Conservation (phyloP, 2,329 filamentous ascomycete species). For the Aspergillus tanneri region DNA sequence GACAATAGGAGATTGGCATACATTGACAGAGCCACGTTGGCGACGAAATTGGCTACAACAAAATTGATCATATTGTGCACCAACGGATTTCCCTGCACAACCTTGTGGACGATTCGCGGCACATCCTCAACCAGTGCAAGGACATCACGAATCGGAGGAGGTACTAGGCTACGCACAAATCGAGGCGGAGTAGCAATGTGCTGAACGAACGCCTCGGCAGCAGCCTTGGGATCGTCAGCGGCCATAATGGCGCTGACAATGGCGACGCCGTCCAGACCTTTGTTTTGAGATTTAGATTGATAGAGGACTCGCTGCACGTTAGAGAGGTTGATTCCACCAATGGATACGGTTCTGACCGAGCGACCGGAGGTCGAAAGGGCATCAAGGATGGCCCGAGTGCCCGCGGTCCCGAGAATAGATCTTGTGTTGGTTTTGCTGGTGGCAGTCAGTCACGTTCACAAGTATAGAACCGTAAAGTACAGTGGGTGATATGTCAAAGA, state of each 20-base stretch:
- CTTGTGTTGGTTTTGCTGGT: conserved; percentile 82
- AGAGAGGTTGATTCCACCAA: conserved; percentile 78
- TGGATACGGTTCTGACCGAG: conserved; percentile 65
- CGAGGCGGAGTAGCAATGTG: conserved; percentile 50
- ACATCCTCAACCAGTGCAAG: conserved; percentile 36
- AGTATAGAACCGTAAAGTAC: no score
- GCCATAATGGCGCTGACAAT: conserved; percentile 87
- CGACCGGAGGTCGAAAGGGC: conserved; percentile 53
- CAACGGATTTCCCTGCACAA: conserved; percentile 67
- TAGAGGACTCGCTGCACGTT: conserved; percentile 74
- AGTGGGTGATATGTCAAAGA: neutral
- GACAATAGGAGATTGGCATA: conserved; percentile 23
- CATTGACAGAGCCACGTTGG: conserved; percentile 81
- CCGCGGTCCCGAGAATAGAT: conserved; percentile 71
- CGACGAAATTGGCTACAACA: conserved; percentile 92
- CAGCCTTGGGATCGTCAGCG: conserved; percentile 63
- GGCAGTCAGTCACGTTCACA: conserved; percentile 3
- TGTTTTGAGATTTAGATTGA: conserved; percentile 60
- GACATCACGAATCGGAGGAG: conserved; percentile 30
- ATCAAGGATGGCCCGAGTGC: conserved; percentile 65
- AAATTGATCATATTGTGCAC: conserved; percentile 98
- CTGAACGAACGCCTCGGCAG: conserved; percentile 58
- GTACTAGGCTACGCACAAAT: conserved; percentile 33
- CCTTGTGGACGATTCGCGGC: conserved; percentile 55
- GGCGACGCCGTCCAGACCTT: conserved; percentile 74